Evolutionary conservation across 768 basidiomycete species (phyloP).

Genomic region (Auricularia auricula-judae): DNA sequence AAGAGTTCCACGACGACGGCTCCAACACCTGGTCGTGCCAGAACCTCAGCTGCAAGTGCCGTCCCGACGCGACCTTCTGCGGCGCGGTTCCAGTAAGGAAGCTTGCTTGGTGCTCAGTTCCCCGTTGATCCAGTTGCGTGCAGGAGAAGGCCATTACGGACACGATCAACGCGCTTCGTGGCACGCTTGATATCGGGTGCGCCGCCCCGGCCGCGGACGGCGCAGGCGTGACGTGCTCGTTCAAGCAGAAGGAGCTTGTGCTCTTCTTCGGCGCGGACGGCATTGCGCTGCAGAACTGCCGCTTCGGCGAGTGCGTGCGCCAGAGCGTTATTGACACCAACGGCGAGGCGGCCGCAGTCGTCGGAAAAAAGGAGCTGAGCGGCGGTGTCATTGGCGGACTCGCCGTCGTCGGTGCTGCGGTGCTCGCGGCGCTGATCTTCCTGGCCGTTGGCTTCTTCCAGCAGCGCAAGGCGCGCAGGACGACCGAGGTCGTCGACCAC

Average conservation of each 20-base stretch:
- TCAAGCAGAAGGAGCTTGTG: slow-evolving; percentile 62
- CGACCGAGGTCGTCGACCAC: slow-evolving; percentile 21
- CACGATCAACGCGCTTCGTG: slow-evolving; percentile 55
- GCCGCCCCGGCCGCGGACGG: slow-evolving; percentile 32
- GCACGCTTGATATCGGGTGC: slow-evolving; percentile 61
- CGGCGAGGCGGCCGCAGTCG: slow-evolving; percentile 6
- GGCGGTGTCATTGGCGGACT: slow-evolving; percentile 87
- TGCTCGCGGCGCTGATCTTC: slow-evolving; percentile 45
- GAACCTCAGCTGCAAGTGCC: slow-evolving; percentile 65
- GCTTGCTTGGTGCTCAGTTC: not conserved
- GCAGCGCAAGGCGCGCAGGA: slow-evolving; percentile 52
- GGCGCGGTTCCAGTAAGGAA: slow-evolving; percentile 31
- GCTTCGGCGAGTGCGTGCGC: slow-evolving; percentile 80
- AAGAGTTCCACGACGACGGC: slow-evolving; percentile 33
- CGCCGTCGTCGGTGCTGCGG: slow-evolving; percentile 65
- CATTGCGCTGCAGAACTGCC: slow-evolving; percentile 61
- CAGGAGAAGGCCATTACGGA: slow-evolving; percentile 36
- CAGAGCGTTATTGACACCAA: slow-evolving; percentile 65
- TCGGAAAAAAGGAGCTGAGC: slow-evolving; percentile 38
- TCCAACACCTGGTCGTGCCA: slow-evolving; percentile 59
- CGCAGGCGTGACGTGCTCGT: slow-evolving; percentile 51
- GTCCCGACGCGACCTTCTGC: slow-evolving; percentile 62
- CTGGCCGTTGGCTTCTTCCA: slow-evolving; percentile 49
- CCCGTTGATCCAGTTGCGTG: not conserved
- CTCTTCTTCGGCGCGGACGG: slow-evolving; percentile 63